These are phyloP conservation scores for Penicillium vulpinum DNA, from an alignment of 2,329 filamentous ascomycete species.

Conservation along the genomic window DNA sequence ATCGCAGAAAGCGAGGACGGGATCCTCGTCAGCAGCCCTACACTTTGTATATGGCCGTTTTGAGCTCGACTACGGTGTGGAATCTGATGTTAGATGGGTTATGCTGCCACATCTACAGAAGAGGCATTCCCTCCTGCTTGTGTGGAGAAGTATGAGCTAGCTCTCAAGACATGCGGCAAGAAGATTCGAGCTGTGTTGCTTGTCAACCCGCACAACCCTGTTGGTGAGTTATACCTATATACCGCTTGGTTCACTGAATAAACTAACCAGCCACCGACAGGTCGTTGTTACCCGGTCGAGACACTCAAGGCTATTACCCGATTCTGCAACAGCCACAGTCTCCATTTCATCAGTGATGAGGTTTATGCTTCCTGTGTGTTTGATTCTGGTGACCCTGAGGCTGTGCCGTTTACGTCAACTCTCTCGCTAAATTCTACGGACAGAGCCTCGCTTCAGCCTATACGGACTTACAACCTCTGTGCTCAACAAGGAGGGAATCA, in stretches of 20 bases:
- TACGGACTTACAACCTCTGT: conserved; percentile 34
- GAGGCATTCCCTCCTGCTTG: conserved; percentile 41
- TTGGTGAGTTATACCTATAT: conserved; percentile 31
- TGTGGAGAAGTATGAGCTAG: conserved; percentile 40
- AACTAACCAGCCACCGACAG: conserved; percentile 18
- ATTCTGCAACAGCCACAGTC: conserved; percentile 50
- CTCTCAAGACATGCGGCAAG: conserved; percentile 35
- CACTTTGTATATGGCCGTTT: conserved; percentile 54
- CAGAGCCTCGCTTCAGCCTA: conserved; percentile 25
- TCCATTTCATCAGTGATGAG: conserved; percentile 59
- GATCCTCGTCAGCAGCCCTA: conserved; percentile 48
- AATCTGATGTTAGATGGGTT: conserved; percentile 43
- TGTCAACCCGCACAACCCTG: conserved; percentile 49
- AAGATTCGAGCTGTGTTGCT: conserved; percentile 45
- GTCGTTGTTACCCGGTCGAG: conserved; percentile 47
- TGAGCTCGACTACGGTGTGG: conserved; percentile 50
- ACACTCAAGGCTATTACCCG: conserved; percentile 48
- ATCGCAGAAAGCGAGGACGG: conserved; percentile 49
- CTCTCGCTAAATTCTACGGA: conserved; percentile 45
- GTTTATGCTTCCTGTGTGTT: conserved; percentile 58
- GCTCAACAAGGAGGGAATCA: conserved; percentile 40
- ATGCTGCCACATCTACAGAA: conserved; percentile 37
- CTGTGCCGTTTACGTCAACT: conserved; percentile 47
- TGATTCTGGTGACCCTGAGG: conserved; percentile 35
- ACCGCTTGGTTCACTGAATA: not conserved